These are phyloP conservation scores for Geotrichum restrictum DNA, from an alignment of 1,139 yeast species.

Conservation along the genomic window DNA sequence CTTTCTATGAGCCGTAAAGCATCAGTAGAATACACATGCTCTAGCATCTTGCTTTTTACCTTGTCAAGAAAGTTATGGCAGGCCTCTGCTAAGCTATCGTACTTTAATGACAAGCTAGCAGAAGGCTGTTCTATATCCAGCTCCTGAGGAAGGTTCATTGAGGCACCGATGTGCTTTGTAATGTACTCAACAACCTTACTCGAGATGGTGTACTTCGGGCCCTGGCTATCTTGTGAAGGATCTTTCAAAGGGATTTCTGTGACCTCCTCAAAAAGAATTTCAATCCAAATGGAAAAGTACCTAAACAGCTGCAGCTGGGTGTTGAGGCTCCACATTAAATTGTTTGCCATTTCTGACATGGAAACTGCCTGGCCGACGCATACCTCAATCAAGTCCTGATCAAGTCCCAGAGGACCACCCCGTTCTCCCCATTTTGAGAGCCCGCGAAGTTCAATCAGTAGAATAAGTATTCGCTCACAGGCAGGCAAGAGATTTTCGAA, in stretches of 20 bases:
- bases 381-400: constrained; percentile 32
- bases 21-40: constrained; percentile 15
- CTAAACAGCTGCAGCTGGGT: constrained; percentile 53
- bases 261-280: constrained; percentile 26
- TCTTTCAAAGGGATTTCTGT: constrained; percentile 24
- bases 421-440: constrained; percentile 43
- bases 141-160: constrained; percentile 1
- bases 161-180: constrained; percentile 21
- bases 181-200: constrained; percentile 29
- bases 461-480: constrained; percentile 53
- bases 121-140: constrained; percentile 10
- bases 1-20: not conserved
- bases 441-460: constrained; percentile 50
- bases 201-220: constrained; percentile 26
- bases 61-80: constrained; percentile 17
- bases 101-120: not conserved
- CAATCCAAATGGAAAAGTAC: constrained; percentile 46
- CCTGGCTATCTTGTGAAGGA: constrained; percentile 23
- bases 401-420: constrained; percentile 39
- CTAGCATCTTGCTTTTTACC: constrained; percentile 21
- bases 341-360: constrained; percentile 42
- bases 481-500: constrained; percentile 55
- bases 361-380: constrained; percentile 38
- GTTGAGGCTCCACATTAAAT: constrained; percentile 47
- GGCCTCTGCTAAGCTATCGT: not conserved